Evolutionary conservation across 2,329 filamentous ascomycete genomes (phyloP), one percentile per base, ranked within the genome.

Genomic region (Fusarium duplospermum): DNA sequence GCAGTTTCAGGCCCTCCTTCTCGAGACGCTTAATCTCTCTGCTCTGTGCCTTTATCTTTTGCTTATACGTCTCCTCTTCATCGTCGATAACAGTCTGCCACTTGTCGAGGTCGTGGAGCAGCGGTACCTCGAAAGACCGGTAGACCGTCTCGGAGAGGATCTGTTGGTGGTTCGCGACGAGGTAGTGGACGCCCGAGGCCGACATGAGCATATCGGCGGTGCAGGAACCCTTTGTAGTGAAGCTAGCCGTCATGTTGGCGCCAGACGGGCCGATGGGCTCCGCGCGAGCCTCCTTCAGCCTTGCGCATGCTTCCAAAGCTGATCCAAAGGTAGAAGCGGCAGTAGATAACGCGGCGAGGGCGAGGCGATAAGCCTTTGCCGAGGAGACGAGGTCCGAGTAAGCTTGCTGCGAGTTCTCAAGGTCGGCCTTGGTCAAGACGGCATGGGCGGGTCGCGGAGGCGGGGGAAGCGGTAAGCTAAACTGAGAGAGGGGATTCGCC

Each of bases 71-170:
- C 63, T 89, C 87, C 77, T 92, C 89, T 78, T 92, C 91, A 75
- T 92, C 91, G 68, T 91, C 90, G 67, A 92, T 89, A 74, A 89
- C 87, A 62, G 85, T 85, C 63, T 87, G 87, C 90, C 91, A 93
- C 72, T 87, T 87, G 80, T 93, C 91, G 33, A 93, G 84, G 82
- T 93, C 91, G 82, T 92, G 90, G n/a, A 93, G 85, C 24, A 93
- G 83, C 5, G 91, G 91, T 40, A 93, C 90, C 81, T 93, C 91
- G 79, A 93, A 93, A 67, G 86, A 87, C 64, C 91, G 86, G 81
- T 93, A 93, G 10, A 93, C 89, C 0, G 90, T 92, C 82, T 93
- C 91, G 72, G 87, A 89, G 4, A 93, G 86, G 76, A 93, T 93
- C 78, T 92, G 90, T 80, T 92, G 89, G 83, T 93, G 91, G 82